phyloP scores from a whole-genome alignment of 75 land plant species.

The Cryptomeria japonica region DNA sequence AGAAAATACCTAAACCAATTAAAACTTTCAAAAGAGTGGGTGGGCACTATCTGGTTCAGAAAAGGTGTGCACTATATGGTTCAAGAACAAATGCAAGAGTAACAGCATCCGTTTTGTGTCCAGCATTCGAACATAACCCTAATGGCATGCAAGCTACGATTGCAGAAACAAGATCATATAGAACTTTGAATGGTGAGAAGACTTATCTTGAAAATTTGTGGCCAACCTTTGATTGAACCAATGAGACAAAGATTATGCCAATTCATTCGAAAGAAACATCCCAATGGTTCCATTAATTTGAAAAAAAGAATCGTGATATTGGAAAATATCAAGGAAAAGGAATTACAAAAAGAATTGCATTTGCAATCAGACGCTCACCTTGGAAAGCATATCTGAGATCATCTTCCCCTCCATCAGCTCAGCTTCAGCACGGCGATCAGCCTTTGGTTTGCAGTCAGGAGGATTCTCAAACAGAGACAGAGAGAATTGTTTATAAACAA shows the following conservation, averaged over 20 bases:
- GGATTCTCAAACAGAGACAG: constrained; percentile 74
- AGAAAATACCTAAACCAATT: neutral
- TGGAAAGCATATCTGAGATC: neutral
- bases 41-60: neutral
- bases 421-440: neutral
- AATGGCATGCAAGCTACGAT: neutral
- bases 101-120: neutral
- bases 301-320: neutral
- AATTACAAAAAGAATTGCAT: neutral
- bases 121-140: neutral
- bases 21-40: neutral
- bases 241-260: neutral
- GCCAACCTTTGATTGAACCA: neutral
- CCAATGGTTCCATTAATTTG: neutral
- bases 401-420: neutral
- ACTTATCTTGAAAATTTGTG: neutral
- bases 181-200: neutral
- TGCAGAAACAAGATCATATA: neutral
- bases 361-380: neutral
- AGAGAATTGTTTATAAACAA: constrained; percentile 63
- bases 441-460: constrained; percentile 44
- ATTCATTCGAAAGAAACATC: neutral
- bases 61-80: neutral
- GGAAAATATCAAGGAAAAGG: neutral
- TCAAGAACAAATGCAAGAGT: neutral